Percentiles rank a stretch among this genome's conserved stretches.
Conservation (phyloP, 73 alveolate genomes). For the Paramecium pentaurelia region DNA sequence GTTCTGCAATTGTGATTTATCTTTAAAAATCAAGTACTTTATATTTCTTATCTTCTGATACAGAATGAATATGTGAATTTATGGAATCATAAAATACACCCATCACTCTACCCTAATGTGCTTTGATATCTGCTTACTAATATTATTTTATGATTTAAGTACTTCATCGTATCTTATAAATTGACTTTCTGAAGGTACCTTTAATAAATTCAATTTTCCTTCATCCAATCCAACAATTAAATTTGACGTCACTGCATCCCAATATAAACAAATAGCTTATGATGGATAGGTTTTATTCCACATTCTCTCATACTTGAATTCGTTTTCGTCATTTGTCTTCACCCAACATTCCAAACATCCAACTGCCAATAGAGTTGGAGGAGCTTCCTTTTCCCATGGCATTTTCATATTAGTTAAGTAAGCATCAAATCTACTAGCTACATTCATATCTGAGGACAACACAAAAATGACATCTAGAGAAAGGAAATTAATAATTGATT, state of each 20-base stretch:
- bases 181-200: conserved; percentile 20
- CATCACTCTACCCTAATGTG: conserved; percentile 61
- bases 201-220: conserved; percentile 44
- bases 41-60: conserved; percentile 58
- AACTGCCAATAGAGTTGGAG: conserved; percentile 55
- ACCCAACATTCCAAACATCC: conserved; percentile 63
- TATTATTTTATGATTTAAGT: neutral
- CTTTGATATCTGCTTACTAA: conserved; percentile 28
- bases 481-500: neutral
- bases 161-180: conserved; percentile 52
- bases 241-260: conserved; percentile 59
- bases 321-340: conserved; percentile 39
- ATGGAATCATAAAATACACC: conserved; percentile 58
- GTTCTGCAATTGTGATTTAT: conserved; percentile 18
- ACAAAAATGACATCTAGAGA: conserved; percentile 49
- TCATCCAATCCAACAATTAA: conserved; percentile 58
- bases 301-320: conserved; percentile 53
- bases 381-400: conserved; percentile 66
- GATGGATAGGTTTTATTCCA: conserved; percentile 63
- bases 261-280: conserved; percentile 58
- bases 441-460: conserved; percentile 59
- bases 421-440: conserved; percentile 60
- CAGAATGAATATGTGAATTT: conserved; percentile 37
- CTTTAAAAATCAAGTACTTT: conserved; percentile 22
- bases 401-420: conserved; percentile 62